Evolutionary conservation across 495 filamentous ascomycete species (phyloP).

Genomic region (Aspergillus panamensis): DNA sequence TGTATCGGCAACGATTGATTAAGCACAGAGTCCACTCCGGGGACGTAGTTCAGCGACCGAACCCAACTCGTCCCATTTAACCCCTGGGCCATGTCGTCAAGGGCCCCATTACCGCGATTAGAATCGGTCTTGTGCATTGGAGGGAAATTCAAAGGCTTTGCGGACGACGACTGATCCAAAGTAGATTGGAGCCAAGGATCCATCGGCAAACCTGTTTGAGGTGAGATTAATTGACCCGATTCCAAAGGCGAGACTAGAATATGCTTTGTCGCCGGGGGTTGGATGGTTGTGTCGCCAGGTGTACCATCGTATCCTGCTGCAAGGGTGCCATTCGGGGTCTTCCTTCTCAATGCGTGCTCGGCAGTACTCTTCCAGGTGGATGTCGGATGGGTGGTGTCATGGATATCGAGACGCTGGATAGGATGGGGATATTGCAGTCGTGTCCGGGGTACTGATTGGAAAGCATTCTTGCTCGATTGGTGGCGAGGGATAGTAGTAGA

Average conservation of each 20-base stretch:
- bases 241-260: conserved; percentile 71
- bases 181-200: conserved; percentile 34
- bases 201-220: conserved; percentile 28
- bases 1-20: conserved; percentile 47
- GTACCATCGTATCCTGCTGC: conserved; percentile 93
- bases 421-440: conserved; percentile 45
- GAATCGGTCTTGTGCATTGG: conserved; percentile 41
- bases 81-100: conserved; percentile 35
- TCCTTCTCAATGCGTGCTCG: conserved; percentile 84
- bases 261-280: conserved; percentile 81
- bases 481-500: conserved; percentile 23
- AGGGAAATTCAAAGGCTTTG: conserved; percentile 41
- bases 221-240: conserved; percentile 32
- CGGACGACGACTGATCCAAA: conserved; percentile 27
- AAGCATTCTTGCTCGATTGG: conserved; percentile 27
- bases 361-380: conserved; percentile 27
- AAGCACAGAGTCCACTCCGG: conserved; percentile 50
- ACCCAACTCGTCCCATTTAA: conserved; percentile 43
- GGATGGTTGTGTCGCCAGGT: conserved; percentile 66
- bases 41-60: conserved; percentile 40
- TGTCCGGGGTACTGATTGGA: conserved; percentile 31
- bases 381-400: conserved; percentile 24
- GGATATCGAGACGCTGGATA: conserved; percentile 37
- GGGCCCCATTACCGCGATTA: conserved; percentile 21
- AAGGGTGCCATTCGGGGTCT: conserved; percentile 91